These are phyloP conservation scores for Candida glucosophila DNA, from an alignment of 1,139 yeast species.

Conservation along the genomic window DNA sequence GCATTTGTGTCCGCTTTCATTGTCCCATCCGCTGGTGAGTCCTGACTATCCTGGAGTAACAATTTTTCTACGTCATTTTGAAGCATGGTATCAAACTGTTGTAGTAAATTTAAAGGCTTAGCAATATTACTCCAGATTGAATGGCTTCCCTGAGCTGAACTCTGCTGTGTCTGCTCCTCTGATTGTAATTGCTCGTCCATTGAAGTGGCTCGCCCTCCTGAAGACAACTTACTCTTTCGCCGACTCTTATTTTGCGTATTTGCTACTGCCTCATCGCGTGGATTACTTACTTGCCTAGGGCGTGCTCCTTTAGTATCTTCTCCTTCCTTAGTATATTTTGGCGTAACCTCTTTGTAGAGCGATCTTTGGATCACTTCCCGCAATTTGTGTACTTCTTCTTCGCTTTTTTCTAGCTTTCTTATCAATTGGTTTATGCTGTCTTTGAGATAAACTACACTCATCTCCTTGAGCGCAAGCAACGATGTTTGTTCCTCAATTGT, in stretches of 20 bases:
- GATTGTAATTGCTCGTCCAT: not conserved
- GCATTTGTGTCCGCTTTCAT: slow-evolving; percentile 10
- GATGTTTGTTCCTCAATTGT: slow-evolving; percentile 50
- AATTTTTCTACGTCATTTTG: slow-evolving; percentile 60
- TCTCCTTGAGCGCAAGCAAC: slow-evolving; percentile 51
- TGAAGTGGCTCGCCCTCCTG: slow-evolving; percentile 2
- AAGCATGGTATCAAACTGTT: slow-evolving; percentile 59
- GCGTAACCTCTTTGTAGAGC: slow-evolving; percentile 21
- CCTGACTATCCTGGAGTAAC: slow-evolving; percentile 11
- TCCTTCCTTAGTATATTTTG: not conserved
- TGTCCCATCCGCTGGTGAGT: not conserved
- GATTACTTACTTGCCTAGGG: slow-evolving; percentile 19
- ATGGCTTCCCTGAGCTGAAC: no score
- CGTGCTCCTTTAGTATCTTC: slow-evolving; percentile 2
- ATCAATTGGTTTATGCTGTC: slow-evolving; percentile 34
- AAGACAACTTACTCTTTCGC: slow-evolving; percentile 13
- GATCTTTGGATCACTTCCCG: slow-evolving; percentile 33
- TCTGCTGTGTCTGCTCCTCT: slow-evolving; percentile 5
- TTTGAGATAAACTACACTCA: slow-evolving; percentile 49
- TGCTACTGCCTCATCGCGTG: slow-evolving; percentile 28
- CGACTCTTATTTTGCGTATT: slow-evolving; percentile 18
- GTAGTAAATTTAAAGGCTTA: slow-evolving; percentile 55
- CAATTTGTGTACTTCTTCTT: slow-evolving; percentile 38
- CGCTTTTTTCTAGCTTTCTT: slow-evolving; percentile 28
- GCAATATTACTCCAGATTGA: slow-evolving; percentile 33